A percentile compares a stretch with the other conserved stretches of the same genome.
Evolutionary conservation across 768 basidiomycete genomes (phyloP).

Genomic region (Boletus sp.): DNA sequence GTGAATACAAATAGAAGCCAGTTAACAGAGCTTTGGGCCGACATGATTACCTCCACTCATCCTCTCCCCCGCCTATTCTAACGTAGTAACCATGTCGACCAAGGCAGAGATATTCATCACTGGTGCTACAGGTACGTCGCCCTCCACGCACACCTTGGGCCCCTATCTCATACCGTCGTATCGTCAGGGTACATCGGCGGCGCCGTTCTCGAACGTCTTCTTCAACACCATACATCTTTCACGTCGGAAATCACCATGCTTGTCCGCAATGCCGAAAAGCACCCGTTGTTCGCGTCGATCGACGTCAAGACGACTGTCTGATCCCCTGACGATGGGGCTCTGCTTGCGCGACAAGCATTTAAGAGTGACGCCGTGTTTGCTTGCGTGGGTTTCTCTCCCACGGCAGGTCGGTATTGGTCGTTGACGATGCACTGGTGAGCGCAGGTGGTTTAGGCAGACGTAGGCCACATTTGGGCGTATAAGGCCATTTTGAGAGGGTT

Average conservation of each 20-base stretch:
- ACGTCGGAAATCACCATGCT: conserved; percentile 22
- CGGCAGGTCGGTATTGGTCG: background rate
- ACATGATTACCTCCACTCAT: too few species aligned
- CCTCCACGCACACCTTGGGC: background rate
- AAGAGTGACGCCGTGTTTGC: conserved; percentile 43
- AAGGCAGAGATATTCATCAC: conserved; percentile 42
- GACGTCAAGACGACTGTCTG: conserved; percentile 32
- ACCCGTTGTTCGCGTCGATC: conserved; percentile 9
- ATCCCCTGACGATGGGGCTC: conserved; percentile 37
- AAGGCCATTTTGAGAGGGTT: conserved; percentile 47
- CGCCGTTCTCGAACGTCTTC: conserved; percentile 23
- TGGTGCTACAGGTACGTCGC: conserved; percentile 40
- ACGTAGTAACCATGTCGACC: conserved; percentile 2
- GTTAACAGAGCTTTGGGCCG: too few species aligned
- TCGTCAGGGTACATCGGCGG: conserved; percentile 31
- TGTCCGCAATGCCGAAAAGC: conserved; percentile 27
- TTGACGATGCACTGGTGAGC: too few species aligned
- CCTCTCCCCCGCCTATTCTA: too few species aligned
- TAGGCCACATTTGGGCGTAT: conserved; percentile 44
- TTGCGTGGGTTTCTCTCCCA: conserved; percentile 26
- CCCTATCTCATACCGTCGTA: too few species aligned
- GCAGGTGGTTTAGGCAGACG: conserved; percentile 33
- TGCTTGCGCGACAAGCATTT: conserved; percentile 42
- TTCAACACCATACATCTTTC: conserved; percentile 11
- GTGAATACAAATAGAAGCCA: too few species aligned